Conservation (phyloP, 2,329 filamentous ascomycete genomes). For the Ophiosphaerella herpotricha region DNA sequence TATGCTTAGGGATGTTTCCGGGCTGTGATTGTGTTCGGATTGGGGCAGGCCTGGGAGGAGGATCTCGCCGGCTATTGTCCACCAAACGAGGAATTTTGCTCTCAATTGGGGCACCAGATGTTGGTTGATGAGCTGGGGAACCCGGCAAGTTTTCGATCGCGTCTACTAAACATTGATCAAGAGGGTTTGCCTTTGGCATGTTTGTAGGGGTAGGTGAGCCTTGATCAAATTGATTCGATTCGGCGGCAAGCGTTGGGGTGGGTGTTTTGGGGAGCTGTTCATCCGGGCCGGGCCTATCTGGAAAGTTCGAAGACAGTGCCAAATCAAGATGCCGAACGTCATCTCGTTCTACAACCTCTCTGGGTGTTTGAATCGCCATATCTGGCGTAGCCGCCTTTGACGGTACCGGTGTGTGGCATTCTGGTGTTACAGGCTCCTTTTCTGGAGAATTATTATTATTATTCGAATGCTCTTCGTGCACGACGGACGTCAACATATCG, state of each 20-base stretch:
- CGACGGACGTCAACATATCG: slow-evolving; percentile 66
- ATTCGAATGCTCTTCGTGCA: slow-evolving; percentile 62
- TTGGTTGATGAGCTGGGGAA: slow-evolving; percentile 28
- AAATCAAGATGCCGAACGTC: slow-evolving; percentile 66
- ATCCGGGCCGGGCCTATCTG: slow-evolving; percentile 21
- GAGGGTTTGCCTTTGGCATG: slow-evolving; percentile 38
- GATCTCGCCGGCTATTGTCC: slow-evolving; percentile 41
- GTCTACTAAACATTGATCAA: slow-evolving; percentile 39
- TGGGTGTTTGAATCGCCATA: slow-evolving; percentile 33
- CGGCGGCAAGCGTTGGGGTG: slow-evolving; percentile 30
- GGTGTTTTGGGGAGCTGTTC: slow-evolving; percentile 36
- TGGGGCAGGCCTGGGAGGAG: slow-evolving; percentile 29
- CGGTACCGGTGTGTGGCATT: slow-evolving; percentile 13
- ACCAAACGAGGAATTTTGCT: slow-evolving; percentile 48
- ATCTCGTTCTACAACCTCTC: slow-evolving; percentile 52
- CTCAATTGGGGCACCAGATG: slow-evolving; percentile 26
- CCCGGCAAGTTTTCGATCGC: slow-evolving; percentile 43
- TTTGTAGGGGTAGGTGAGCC: slow-evolving; percentile 38
- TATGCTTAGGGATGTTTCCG: slow-evolving; percentile 33
- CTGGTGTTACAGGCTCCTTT: slow-evolving; percentile 3
- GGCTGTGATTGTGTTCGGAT: slow-evolving; percentile 45
- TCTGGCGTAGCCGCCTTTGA: slow-evolving; percentile 13
- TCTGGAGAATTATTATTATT: slow-evolving; percentile 22
- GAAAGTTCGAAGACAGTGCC: slow-evolving; percentile 54
- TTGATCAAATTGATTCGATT: slow-evolving; percentile 20